Evolutionary conservation across 1,139 yeast species (phyloP), one percentile per base, ranked within the genome.

Genomic region (Candida dubliniensis): DNA sequence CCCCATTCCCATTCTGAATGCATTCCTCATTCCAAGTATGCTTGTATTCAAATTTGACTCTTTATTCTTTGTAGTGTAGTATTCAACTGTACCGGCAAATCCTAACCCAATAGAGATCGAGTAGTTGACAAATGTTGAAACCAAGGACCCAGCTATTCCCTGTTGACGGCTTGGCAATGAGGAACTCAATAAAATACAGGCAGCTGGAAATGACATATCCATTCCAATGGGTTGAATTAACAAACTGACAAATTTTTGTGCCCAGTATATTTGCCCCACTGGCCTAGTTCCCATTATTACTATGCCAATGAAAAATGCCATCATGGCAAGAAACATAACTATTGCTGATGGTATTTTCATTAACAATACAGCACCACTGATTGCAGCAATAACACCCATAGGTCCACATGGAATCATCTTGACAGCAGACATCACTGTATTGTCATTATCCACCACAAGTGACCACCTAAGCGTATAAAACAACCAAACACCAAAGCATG

Each of bases 121-220:
- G 55, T 82, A 83, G 57, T 82, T 82, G 31, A 81, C 81, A 42
- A 76, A 71, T 0, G 87, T 81, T 4, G 80, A 73, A 2, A 82
- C 80, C 45, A 83, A 64, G 0, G 87, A 79, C 0, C 84, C 88
- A 0, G 87, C 85, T 43, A 81, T 69, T 3, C 88, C 89, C 56
- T 83, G 88, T 47, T 77, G 74, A 18, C 72, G 62, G 37, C 65
- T 60, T 0, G 86, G 84, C 29, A 82, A 67, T n/a, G 70, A 62
- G 38, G 73, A 64, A 32, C 79, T 69, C 31, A 82, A 61, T 33
- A 81, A 64, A 43, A 82, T 67, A 8, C 81, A 72, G 1, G 78
- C 84, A 0, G 87, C 79, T 0, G 88, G 87, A 58, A 81, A 82
- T 41, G 83, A 77, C 67, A 78, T 72, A 56, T 82, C 87, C 84